Evolutionary conservation across 169 alveolate genomes (phyloP).

Genomic region (Hammondia hammondi): DNA sequence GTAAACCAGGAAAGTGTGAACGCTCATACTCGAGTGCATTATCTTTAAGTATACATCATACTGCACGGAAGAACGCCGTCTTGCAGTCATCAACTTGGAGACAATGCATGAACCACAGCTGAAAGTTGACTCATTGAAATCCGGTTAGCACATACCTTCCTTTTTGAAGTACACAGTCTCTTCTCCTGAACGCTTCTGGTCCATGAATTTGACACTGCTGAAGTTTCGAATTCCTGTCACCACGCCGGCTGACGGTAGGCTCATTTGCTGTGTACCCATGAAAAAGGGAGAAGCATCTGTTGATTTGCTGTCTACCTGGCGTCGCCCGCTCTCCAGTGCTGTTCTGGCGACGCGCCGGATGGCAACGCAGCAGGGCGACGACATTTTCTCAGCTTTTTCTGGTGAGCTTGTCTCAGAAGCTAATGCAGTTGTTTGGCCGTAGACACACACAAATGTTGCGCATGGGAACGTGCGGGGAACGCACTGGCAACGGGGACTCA

Average conservation of each 20-base stretch:
- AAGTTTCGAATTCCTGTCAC: slow-evolving; percentile 39
- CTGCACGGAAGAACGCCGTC: too few species aligned
- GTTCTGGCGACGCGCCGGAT: not conserved
- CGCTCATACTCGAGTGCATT: too few species aligned
- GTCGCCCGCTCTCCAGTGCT: not conserved
- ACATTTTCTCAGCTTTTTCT: not conserved
- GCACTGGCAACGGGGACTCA: too few species aligned
- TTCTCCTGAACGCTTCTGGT: slow-evolving; percentile 74
- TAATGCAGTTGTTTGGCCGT: too few species aligned
- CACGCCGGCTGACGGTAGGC: not conserved
- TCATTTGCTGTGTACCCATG: not conserved
- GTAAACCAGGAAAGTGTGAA: too few species aligned
- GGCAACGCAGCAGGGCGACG: not conserved
- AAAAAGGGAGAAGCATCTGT: not conserved
- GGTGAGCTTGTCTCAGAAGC: too few species aligned
- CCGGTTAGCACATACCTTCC: slow-evolving; percentile 71
- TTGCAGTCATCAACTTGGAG: too few species aligned
- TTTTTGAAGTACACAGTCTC: slow-evolving; percentile 77
- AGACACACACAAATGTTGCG: too few species aligned
- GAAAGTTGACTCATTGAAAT: too few species aligned
- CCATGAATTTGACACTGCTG: slow-evolving; percentile 76
- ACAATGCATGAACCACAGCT: too few species aligned
- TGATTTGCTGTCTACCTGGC: not conserved
- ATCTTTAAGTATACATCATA: too few species aligned
- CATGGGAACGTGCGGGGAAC: too few species aligned